Percentiles rank a stretch among this genome's conserved stretches.
phyloP scores from a whole-genome alignment of 2,329 filamentous ascomycete species.

The Stachybotrys elegans region DNA sequence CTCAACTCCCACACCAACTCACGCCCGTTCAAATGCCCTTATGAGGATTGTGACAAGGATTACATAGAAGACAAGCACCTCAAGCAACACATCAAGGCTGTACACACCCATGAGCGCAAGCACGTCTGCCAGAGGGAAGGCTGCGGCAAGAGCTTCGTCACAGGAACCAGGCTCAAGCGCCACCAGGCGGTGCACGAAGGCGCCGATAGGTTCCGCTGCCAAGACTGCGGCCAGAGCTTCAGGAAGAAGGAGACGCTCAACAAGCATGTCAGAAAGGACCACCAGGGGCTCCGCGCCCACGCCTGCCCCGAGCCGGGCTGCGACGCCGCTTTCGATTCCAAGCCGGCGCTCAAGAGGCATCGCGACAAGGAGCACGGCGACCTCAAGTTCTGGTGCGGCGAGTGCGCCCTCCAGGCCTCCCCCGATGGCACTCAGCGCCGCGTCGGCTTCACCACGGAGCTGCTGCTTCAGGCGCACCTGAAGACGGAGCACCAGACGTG shows the following conservation, averaged over 20 bases:
- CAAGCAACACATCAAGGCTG: conserved; percentile 76
- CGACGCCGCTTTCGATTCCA: conserved; percentile 65
- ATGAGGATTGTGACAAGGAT: conserved; percentile 69
- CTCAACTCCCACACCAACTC: conserved; percentile 81
- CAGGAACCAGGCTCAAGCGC: conserved; percentile 68
- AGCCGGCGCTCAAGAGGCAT: conserved; percentile 67
- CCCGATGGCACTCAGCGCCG: conserved; percentile 33
- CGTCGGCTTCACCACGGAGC: conserved; percentile 66
- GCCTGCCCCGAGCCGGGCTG: conserved; percentile 62
- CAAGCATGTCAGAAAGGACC: conserved; percentile 72
- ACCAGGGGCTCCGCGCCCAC: conserved; percentile 68
- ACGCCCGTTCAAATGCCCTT: conserved; percentile 69
- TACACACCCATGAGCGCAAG: conserved; percentile 66
- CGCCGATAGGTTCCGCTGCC: conserved; percentile 70
- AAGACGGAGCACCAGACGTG: conserved; percentile 70
- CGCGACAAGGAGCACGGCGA: conserved; percentile 64
- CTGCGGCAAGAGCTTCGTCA: conserved; percentile 79
- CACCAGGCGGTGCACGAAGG: conserved; percentile 73
- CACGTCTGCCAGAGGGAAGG: conserved; percentile 66
- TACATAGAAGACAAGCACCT: conserved; percentile 86
- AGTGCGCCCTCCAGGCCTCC: conserved; percentile 51
- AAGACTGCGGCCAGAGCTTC: conserved; percentile 72
- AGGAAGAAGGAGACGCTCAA: conserved; percentile 83
- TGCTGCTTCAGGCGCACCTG: conserved; percentile 69
- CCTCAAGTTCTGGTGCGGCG: conserved; percentile 69